Conservation (phyloP, 73 alveolate species). For the Blepharisma stoltei region DNA sequence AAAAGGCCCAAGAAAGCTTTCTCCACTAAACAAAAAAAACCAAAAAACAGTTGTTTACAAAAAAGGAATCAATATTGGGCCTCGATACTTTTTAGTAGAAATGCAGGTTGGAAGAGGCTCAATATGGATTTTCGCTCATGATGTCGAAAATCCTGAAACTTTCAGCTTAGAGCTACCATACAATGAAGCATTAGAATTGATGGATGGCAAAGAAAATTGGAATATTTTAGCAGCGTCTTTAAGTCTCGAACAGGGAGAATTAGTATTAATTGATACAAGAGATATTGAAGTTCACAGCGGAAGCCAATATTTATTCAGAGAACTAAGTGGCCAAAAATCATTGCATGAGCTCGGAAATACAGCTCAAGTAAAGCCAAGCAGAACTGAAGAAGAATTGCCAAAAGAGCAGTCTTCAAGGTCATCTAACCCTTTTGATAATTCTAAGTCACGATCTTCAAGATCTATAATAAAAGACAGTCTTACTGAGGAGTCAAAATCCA, state of each 20-base stretch:
- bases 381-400: too few species aligned
- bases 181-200: slow-evolving; percentile 52
- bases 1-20: slow-evolving; percentile 20
- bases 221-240: slow-evolving; percentile 49
- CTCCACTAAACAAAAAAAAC: not conserved
- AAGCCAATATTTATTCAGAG: too few species aligned
- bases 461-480: too few species aligned
- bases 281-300: not conserved
- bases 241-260: slow-evolving; percentile 42
- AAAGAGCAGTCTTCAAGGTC: too few species aligned
- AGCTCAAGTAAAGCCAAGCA: too few species aligned
- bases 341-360: too few species aligned
- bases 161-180: slow-evolving; percentile 53
- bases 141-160: slow-evolving; percentile 66
- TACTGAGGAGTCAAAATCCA: too few species aligned
- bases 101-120: slow-evolving; percentile 45
- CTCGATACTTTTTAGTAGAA: slow-evolving; percentile 56
- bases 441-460: too few species aligned
- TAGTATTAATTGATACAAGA: slow-evolving; percentile 16
- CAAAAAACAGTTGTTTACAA: slow-evolving; percentile 34
- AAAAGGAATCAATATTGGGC: slow-evolving; percentile 55
- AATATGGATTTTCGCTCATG: slow-evolving; percentile 61
- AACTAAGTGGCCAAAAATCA: too few species aligned
- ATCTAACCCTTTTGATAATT: too few species aligned
- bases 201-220: slow-evolving; percentile 47